phyloP scores from a whole-genome alignment of 768 basidiomycete genomes.

The Podaxis sp. region DNA sequence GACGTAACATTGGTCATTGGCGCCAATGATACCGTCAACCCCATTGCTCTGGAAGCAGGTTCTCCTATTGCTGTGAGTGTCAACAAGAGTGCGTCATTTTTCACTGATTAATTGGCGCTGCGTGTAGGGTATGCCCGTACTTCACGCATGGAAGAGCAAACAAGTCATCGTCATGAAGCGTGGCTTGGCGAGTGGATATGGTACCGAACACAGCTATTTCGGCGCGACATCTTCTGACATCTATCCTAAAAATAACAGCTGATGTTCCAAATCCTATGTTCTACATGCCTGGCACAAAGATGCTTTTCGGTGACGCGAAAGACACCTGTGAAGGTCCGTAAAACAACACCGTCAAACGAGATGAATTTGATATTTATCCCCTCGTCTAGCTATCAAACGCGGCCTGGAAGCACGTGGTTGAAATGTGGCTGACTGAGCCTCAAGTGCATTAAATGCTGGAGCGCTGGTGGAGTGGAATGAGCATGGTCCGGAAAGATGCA shows the following conservation, averaged over 20 bases:
- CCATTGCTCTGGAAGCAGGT: slow-evolving; percentile 82
- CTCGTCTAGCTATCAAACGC: slow-evolving; percentile 48
- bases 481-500: too few species aligned
- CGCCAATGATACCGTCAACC: slow-evolving; percentile 91
- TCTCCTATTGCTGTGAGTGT: slow-evolving; percentile 68
- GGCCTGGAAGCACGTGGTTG: slow-evolving; percentile 38
- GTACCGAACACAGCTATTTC: slow-evolving; percentile 31
- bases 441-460: neutral
- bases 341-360: neutral
- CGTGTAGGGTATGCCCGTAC: slow-evolving; percentile 77
- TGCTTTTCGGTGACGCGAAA: slow-evolving; percentile 91
- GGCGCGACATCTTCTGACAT: slow-evolving; percentile 5
- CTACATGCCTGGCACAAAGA: slow-evolving; percentile 86
- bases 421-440: neutral
- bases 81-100: neutral
- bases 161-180: slow-evolving; percentile 92
- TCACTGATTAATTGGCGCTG: neutral
- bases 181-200: slow-evolving; percentile 85
- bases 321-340: slow-evolving; percentile 76
- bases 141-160: slow-evolving; percentile 92
- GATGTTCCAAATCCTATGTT: slow-evolving; percentile 94
- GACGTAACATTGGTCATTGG: slow-evolving; percentile 91
- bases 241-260: slow-evolving; percentile 36
- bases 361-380: slow-evolving; percentile 5
- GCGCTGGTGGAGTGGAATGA: neutral